A percentile compares a stretch with the other conserved stretches of the same genome.
Evolutionary conservation across 2,329 filamentous ascomycete genomes (phyloP).

Genomic region (Aureobasidium sp.): DNA sequence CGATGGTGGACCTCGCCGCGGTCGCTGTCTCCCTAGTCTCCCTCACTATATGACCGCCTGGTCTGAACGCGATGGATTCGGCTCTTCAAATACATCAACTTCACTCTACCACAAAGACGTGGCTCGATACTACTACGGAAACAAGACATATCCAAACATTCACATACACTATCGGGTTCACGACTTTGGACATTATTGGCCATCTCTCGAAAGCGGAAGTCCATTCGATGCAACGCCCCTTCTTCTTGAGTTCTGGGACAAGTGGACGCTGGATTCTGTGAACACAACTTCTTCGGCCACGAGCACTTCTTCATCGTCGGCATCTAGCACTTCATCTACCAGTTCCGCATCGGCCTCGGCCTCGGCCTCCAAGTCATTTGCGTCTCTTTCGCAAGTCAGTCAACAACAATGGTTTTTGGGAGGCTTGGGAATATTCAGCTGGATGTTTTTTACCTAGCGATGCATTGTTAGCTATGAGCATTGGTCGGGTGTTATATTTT

Average conservation of each 20-base stretch:
- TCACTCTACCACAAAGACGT: conserved; percentile 26
- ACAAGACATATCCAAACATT: conserved; percentile 21
- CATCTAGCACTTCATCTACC: neutral
- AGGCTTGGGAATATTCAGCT: neutral
- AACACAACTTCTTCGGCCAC: neutral
- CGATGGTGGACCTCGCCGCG: conserved; percentile 27
- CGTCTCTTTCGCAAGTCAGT: neutral
- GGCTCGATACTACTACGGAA: conserved; percentile 22
- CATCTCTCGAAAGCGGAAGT: conserved; percentile 22
- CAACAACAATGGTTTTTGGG: neutral
- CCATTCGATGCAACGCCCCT: conserved; percentile 20
- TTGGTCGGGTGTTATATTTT: neutral
- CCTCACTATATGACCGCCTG: conserved; percentile 32
- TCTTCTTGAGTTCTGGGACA: conserved; percentile 22
- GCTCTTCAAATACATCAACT: conserved; percentile 22
- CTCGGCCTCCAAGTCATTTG: neutral
- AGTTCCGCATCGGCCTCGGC: neutral
- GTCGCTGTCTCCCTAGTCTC: conserved; percentile 25
- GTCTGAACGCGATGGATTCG: conserved; percentile 31
- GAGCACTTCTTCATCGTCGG: neutral
- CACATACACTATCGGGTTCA: conserved; percentile 35
- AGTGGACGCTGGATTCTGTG: conserved; percentile 18
- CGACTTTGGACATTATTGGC: conserved; percentile 37
- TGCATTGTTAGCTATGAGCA: neutral
- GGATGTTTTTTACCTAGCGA: neutral